phyloP scores from a whole-genome alignment of 108 stramenopile species.

The Conticribra guillardii region DNA sequence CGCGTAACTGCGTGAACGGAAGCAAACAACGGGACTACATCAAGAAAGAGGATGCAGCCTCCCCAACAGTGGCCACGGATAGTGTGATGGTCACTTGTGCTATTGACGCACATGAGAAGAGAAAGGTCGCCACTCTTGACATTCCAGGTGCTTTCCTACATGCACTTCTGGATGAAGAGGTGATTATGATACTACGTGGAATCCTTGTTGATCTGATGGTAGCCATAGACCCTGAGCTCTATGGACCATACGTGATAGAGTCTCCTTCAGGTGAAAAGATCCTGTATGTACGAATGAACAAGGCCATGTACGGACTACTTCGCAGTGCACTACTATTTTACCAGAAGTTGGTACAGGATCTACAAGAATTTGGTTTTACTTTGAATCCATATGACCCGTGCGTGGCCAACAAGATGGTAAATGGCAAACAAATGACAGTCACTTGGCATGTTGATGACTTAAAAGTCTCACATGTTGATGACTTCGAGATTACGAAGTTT shows the following conservation, averaged over 20 bases:
- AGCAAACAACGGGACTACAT: conserved; percentile 1
- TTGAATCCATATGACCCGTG: conserved; percentile 5
- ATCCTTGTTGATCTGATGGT: conserved; percentile 3
- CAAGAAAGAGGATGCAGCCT: conserved; percentile 5
- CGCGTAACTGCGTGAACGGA: conserved; percentile 5
- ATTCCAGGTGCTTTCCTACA: conserved; percentile 10
- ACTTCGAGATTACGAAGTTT: background rate
- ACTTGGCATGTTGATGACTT: conserved; percentile 8
- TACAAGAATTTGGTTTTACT: background rate
- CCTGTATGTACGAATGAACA: background rate
- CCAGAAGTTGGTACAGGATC: background rate
- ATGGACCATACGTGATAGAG: background rate
- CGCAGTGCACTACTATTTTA: conserved; percentile 2
- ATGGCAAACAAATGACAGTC: conserved; percentile 4
- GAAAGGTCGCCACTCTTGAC: conserved; percentile 3
- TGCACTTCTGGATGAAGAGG: background rate
- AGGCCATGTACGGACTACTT: background rate
- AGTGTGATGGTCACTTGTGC: background rate
- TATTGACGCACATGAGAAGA: background rate
- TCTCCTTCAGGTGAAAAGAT: no score
- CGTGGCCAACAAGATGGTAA: conserved; percentile 1
- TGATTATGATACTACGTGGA: background rate
- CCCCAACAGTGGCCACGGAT: conserved; percentile 8
- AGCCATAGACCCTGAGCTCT: background rate
- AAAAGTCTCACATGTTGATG: background rate